Percentiles rank a stretch among this genome's conserved stretches.
Conservation (phyloP, 257 asterid species). For the Scutellaria minor region DNA sequence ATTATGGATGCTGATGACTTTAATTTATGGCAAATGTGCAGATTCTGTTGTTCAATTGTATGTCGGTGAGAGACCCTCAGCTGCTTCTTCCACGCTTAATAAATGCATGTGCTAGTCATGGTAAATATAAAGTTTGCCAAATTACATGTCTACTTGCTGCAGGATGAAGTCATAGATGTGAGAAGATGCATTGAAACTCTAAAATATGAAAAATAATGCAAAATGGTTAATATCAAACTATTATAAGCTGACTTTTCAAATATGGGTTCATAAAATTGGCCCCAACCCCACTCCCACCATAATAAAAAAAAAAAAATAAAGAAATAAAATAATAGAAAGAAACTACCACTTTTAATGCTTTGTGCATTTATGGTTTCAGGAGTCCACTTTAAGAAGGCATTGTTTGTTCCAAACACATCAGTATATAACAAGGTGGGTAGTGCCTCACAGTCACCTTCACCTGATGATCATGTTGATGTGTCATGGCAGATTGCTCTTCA, state of each 20-base stretch:
- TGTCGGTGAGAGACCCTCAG: slow-evolving; percentile 96
- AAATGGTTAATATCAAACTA: slow-evolving; percentile 15
- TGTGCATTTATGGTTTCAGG: slow-evolving; percentile 55
- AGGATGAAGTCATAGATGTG: slow-evolving; percentile 18
- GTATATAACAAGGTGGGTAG: slow-evolving; percentile 87
- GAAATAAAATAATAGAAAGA: neutral
- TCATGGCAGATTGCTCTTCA: slow-evolving; percentile 94
- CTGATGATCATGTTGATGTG: slow-evolving; percentile 76
- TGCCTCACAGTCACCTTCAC: slow-evolving; percentile 42
- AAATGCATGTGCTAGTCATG: slow-evolving; percentile 76
- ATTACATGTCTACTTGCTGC: neutral
- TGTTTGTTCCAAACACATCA: slow-evolving; percentile 91
- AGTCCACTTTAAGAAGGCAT: slow-evolving; percentile 78
- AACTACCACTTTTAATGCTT: slow-evolving; percentile 11
- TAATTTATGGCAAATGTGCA: slow-evolving; percentile 50
- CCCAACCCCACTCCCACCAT: neutral
- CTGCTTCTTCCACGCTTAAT: slow-evolving; percentile 84
- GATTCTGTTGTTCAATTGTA: slow-evolving; percentile 95
- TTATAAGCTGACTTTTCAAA: neutral
- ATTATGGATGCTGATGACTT: slow-evolving; percentile 33
- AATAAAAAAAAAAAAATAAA: neutral
- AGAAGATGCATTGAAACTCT: slow-evolving; percentile 19
- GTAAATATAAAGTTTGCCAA: slow-evolving; percentile 51
- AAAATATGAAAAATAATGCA: neutral
- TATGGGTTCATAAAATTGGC: neutral